Conservation (phyloP, 2,329 filamentous ascomycete genomes). For the Diplocarpon rosae region DNA sequence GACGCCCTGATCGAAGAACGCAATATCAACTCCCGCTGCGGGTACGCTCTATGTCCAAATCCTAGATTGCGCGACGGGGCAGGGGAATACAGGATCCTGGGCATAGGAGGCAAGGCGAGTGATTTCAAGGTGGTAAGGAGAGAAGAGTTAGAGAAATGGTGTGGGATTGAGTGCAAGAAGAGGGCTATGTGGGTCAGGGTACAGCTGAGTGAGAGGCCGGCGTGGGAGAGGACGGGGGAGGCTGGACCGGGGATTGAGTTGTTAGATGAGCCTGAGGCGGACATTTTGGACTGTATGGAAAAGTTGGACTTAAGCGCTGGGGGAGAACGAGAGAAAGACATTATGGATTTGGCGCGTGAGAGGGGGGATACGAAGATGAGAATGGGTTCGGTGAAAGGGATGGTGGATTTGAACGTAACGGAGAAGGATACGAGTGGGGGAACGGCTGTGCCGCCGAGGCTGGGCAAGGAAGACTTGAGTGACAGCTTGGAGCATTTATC, state of each 20-base stretch:
- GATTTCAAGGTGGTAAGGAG: constrained; percentile 58
- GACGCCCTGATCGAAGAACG: constrained; percentile 82
- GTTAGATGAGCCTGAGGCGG: constrained; percentile 52
- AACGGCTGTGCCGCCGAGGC: constrained; percentile 31
- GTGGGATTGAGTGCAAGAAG: constrained; percentile 65
- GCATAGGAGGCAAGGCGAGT: constrained; percentile 36
- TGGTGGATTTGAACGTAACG: constrained; percentile 37
- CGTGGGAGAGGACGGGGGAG: constrained; percentile 58
- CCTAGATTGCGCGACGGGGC: constrained; percentile 45
- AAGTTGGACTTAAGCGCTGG: constrained; percentile 35
- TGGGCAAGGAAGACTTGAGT: constrained; percentile 27
- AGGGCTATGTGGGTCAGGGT: constrained; percentile 78
- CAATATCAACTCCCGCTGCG: constrained; percentile 72
- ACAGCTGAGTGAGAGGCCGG: constrained; percentile 75
- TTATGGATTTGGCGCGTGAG: constrained; percentile 29
- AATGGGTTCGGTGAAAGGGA: constrained; percentile 14
- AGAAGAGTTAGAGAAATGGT: constrained; percentile 76
- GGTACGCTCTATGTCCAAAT: constrained; percentile 67
- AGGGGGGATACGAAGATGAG: constrained; percentile 35
- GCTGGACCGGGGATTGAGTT: constrained; percentile 40
- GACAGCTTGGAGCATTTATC: constrained; percentile 24
- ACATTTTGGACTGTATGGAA: constrained; percentile 21
- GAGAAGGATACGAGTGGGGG: constrained; percentile 38
- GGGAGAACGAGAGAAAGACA: constrained; percentile 38
- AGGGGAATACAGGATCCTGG: constrained; percentile 57